Percentiles rank a stretch among this genome's conserved stretches.
Conservation (phyloP, 2,329 filamentous ascomycete genomes). For the Apiospora koreana region DNA sequence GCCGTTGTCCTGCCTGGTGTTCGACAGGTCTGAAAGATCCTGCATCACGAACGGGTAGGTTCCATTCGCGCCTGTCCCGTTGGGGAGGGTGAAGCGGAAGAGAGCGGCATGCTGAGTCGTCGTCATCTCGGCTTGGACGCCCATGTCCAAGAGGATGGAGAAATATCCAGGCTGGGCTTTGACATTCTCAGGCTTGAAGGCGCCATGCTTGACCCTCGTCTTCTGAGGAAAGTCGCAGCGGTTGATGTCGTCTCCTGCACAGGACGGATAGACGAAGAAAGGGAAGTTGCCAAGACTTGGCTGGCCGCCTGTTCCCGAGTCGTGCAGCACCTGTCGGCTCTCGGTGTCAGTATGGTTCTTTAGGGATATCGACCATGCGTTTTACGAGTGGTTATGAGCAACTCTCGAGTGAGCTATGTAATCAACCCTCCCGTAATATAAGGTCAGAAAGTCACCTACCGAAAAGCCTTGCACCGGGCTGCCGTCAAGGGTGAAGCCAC, state of each 20-base stretch:
- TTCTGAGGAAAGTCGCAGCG: slow-evolving; percentile 60
- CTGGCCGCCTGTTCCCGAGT: slow-evolving; percentile 56
- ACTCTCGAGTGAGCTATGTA: neutral
- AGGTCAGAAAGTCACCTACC: slow-evolving; percentile 15
- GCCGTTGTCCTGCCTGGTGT: slow-evolving; percentile 60
- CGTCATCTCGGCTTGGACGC: slow-evolving; percentile 67
- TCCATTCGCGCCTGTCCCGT: slow-evolving; percentile 34
- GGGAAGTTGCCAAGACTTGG: slow-evolving; percentile 75
- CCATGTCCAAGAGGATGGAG: slow-evolving; percentile 57
- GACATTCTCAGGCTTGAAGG: slow-evolving; percentile 52
- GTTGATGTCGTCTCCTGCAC: slow-evolving; percentile 61
- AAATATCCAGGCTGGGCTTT: slow-evolving; percentile 67
- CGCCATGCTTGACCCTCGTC: slow-evolving; percentile 38
- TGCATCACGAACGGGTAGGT: slow-evolving; percentile 63
- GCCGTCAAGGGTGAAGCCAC: slow-evolving; percentile 56
- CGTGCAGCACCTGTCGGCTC: slow-evolving; percentile 46
- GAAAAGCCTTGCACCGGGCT: slow-evolving; percentile 55
- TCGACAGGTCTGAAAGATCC: slow-evolving; percentile 64
- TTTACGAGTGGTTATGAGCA: neutral
- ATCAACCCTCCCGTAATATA: neutral
- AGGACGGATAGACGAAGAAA: slow-evolving; percentile 66
- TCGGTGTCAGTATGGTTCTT: neutral
- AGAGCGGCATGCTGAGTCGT: slow-evolving; percentile 65
- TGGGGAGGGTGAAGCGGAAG: slow-evolving; percentile 66
- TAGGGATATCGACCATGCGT: no score